Conservation (phyloP, 768 basidiomycete species). For the Filobasidium floriforme region DNA sequence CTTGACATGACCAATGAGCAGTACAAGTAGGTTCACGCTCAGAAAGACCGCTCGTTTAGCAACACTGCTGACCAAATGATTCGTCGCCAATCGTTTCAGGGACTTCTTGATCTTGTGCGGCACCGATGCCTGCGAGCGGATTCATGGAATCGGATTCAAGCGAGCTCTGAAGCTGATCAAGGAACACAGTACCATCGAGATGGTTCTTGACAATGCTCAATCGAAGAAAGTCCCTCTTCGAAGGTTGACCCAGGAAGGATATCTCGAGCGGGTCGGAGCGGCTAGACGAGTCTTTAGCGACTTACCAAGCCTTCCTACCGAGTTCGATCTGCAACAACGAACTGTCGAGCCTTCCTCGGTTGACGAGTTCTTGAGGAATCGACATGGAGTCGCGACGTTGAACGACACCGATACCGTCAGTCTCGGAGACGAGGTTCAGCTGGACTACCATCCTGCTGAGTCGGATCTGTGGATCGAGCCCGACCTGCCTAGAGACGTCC, state of each 20-base stretch:
- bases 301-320: constrained; percentile 24
- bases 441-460: too few species aligned
- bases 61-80: too few species aligned
- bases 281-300: constrained; percentile 24
- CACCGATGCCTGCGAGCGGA: constrained; percentile 81
- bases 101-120: constrained; percentile 83
- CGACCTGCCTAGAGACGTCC: too few species aligned
- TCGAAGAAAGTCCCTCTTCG: constrained; percentile 22
- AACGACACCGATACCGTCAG: not conserved
- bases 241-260: constrained; percentile 24
- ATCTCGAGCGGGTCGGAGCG: constrained; percentile 24
- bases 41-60: too few species aligned
- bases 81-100: too few species aligned
- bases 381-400: constrained; percentile 29
- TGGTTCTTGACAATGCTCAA: constrained; percentile 49
- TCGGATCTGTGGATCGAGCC: too few species aligned
- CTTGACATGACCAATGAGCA: constrained; percentile 55
- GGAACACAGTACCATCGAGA: constrained; percentile 64
- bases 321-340: constrained; percentile 8
- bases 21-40: too few species aligned
- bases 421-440: not conserved
- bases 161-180: constrained; percentile 71
- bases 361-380: constrained; percentile 29
- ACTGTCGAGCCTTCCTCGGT: constrained; percentile 24
- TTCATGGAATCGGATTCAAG: constrained; percentile 69